Evolutionary conservation across 1,284 basidiomycete genomes (phyloP).

Genomic region (Cryptococcus amylolentus): DNA sequence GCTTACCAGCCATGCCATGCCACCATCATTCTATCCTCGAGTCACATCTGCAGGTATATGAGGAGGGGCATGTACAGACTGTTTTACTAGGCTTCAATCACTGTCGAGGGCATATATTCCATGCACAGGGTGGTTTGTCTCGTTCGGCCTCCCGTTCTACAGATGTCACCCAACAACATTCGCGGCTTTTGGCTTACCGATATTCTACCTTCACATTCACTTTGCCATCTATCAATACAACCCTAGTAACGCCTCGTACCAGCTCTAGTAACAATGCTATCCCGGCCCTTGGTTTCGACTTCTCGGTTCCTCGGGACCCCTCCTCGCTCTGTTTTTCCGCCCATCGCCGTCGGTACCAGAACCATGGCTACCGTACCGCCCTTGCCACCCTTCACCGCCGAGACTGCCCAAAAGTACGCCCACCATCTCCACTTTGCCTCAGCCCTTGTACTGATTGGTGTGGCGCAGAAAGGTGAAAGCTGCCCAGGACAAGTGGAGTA

Average conservation of each 20-base stretch:
- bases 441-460: neutral
- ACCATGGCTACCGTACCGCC: slow-evolving; percentile 9
- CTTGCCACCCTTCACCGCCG: slow-evolving; percentile 25
- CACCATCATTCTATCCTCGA: too few species aligned
- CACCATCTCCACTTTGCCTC: neutral
- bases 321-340: neutral
- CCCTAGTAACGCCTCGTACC: neutral
- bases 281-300: neutral
- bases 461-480: slow-evolving; percentile 38
- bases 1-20: neutral
- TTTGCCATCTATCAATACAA: too few species aligned
- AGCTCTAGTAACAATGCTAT: neutral
- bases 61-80: neutral
- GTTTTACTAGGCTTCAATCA: neutral
- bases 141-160: too few species aligned
- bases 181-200: too few species aligned
- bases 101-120: neutral
- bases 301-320: neutral
- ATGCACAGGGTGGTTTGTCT: too few species aligned
- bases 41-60: too few species aligned
- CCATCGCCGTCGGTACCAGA: neutral
- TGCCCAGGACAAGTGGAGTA: slow-evolving; percentile 47
- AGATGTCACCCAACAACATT: too few species aligned
- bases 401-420: slow-evolving; percentile 23
- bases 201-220: neutral